These are phyloP conservation scores for Hanseniaspora guilliermondii DNA, from an alignment of 805 yeast genomes.

Conservation along the genomic window DNA sequence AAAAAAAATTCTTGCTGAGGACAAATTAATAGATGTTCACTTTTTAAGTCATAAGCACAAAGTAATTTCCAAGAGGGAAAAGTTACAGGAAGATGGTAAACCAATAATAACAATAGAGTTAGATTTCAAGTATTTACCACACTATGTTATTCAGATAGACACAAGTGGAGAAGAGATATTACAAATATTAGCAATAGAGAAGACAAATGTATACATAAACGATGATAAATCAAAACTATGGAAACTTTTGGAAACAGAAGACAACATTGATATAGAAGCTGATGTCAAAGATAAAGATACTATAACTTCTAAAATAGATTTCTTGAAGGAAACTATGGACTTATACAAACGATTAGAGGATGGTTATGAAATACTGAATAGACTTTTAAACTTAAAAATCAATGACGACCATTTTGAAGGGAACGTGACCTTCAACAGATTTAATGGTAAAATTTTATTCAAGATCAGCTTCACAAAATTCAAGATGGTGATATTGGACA, in stretches of 20 bases:
- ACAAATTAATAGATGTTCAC: no score
- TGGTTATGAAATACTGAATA: neutral
- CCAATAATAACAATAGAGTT: neutral
- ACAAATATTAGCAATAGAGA: neutral
- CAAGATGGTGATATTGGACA: neutral
- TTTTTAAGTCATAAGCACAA: no score
- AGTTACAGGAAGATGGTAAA: neutral
- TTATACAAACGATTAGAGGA: neutral
- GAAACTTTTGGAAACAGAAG: neutral
- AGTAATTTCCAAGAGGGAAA: neutral
- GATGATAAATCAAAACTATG: neutral
- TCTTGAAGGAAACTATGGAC: neutral
- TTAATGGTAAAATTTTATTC: neutral
- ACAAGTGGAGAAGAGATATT: neutral
- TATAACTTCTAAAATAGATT: neutral
- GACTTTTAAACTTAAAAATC: neutral
- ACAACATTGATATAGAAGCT: neutral
- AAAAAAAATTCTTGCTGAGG: no score
- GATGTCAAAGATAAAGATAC: neutral
- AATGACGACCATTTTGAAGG: slow-evolving; percentile 20
- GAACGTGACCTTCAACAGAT: slow-evolving; percentile 15
- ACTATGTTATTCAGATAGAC: neutral
- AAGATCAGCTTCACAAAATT: neutral
- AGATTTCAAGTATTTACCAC: neutral
- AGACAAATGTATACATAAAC: neutral